Percentiles rank a stretch among this genome's conserved stretches.
phyloP scores from a whole-genome alignment of 805 yeast genomes.

The Candida namnaoensis region DNA sequence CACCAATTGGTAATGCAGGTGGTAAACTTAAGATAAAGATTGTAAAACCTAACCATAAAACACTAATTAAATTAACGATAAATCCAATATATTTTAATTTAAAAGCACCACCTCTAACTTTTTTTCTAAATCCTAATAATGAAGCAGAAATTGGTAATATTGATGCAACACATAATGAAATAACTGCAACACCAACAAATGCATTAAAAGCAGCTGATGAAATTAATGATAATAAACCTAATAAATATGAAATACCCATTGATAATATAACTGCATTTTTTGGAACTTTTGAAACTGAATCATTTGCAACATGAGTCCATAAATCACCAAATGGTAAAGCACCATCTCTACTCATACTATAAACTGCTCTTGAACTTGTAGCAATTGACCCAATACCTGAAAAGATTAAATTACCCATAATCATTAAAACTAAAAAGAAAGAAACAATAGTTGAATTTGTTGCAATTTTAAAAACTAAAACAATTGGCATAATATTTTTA shows the following conservation, averaged over 20 bases:
- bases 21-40: slow-evolving; percentile 62
- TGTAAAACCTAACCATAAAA: slow-evolving; percentile 51
- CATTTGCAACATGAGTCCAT: slow-evolving; percentile 59
- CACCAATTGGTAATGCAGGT: slow-evolving; percentile 47
- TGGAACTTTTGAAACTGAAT: slow-evolving; percentile 52
- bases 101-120: slow-evolving; percentile 61
- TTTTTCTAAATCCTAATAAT: slow-evolving; percentile 47
- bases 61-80: slow-evolving; percentile 48
- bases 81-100: slow-evolving; percentile 57
- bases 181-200: slow-evolving; percentile 75
- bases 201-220: slow-evolving; percentile 76
- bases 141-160: slow-evolving; percentile 67
- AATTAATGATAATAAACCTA: slow-evolving; percentile 59
- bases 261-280: slow-evolving; percentile 60
- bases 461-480: slow-evolving; percentile 61
- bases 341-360: slow-evolving; percentile 75
- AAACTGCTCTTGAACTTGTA: slow-evolving; percentile 76
- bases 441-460: slow-evolving; percentile 65
- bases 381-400: slow-evolving; percentile 77
- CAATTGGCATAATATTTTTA: slow-evolving; percentile 72
- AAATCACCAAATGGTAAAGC: slow-evolving; percentile 59
- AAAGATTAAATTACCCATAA: slow-evolving; percentile 62
- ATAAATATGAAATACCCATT: slow-evolving; percentile 47
- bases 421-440: slow-evolving; percentile 54
- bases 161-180: slow-evolving; percentile 66